Evolutionary conservation across 2,329 filamentous ascomycete genomes (phyloP), one percentile per base, ranked within the genome.

Genomic region (Fusarium chuoi): DNA sequence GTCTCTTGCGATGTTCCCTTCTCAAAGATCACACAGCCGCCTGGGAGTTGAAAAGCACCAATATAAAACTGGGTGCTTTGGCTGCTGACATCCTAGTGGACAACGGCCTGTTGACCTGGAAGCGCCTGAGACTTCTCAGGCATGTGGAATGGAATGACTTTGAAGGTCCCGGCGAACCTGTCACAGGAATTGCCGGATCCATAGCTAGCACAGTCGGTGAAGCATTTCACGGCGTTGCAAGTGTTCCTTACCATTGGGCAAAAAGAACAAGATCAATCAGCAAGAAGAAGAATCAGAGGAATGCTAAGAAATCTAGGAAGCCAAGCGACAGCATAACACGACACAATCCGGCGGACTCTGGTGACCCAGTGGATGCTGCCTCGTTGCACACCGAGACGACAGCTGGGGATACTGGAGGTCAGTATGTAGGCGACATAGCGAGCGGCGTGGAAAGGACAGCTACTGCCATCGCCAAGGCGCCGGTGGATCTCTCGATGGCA

Each of bases 101-200:
- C 39, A 86, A 85, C 70, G 90, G 89, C n/a, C 86, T 88, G 70
- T 78, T 93, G 28, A 85, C 86, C 30, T 93, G 91, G 88, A 88
- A 87, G 62, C 88, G 90, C 65, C 81, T 94, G 52, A 87, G 89
- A 18, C 84, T 94, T 1, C 77, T 93, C 14, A 85, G 92, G 14
- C 91, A 93, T 75, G 89, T 87, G 57, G 91, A 93, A 75, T 94
- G 92, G 91, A 93, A 93, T 74, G 92, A 94, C 75, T 94, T 94
- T 75, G 91, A 93, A 73, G 93, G 93, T 0, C 92, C 92, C 0
- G 92, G 92, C 1, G 92, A 94, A 78, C 92, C 92, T 0, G 83
- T 94, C 18, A 93, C 91, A 1, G 92, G 92, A 7, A 83, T 89
- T 8, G 89, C 89, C 39, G 89, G 89, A 17, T 91, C 91, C 1